Conservation (phyloP, 139 green algal genomes). For the Tetraselmis chui region DNA sequence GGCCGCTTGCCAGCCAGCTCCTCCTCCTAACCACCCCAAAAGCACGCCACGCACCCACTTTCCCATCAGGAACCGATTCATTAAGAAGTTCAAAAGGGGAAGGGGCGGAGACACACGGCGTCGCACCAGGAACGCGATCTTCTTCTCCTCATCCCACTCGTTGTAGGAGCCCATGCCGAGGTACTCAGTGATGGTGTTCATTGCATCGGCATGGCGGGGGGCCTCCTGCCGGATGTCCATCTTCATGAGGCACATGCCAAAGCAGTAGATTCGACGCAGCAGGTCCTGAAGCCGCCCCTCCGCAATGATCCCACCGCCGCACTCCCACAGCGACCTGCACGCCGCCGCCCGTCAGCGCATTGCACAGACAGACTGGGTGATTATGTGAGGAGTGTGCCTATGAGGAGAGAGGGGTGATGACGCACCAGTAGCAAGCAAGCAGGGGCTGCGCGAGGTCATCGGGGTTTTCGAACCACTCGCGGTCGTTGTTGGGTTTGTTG, state of each 20-base stretch:
- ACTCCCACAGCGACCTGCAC: constrained; percentile 68
- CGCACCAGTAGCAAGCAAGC: constrained; percentile 69
- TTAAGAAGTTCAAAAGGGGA: too few relatives aligned
- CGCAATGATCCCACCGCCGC: constrained; percentile 74
- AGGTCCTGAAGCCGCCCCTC: constrained; percentile 88
- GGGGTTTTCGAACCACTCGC: constrained; percentile 38
- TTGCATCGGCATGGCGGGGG: constrained; percentile 67
- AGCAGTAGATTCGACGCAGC: constrained; percentile 77
- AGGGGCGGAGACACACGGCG: not conserved
- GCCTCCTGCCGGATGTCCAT: constrained; percentile 87
- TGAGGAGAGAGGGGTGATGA: not conserved
- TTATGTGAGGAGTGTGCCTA: not conserved
- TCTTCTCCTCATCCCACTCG: constrained; percentile 82
- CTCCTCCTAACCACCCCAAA: not conserved
- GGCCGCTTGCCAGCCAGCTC: constrained; percentile 70
- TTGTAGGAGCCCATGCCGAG: constrained; percentile 75
- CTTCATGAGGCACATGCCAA: constrained; percentile 88
- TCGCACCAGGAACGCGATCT: constrained; percentile 62
- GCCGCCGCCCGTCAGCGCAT: not conserved
- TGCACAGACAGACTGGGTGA: not conserved
- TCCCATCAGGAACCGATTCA: too few relatives aligned
- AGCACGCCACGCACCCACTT: too few relatives aligned
- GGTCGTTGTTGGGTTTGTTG: constrained; percentile 24
- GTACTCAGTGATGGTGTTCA: constrained; percentile 83
- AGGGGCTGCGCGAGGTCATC: constrained; percentile 72